Base-by-base conservation (phyloP, 2,329 filamentous ascomycete genomes). In the Alternaria sp. region DNA sequence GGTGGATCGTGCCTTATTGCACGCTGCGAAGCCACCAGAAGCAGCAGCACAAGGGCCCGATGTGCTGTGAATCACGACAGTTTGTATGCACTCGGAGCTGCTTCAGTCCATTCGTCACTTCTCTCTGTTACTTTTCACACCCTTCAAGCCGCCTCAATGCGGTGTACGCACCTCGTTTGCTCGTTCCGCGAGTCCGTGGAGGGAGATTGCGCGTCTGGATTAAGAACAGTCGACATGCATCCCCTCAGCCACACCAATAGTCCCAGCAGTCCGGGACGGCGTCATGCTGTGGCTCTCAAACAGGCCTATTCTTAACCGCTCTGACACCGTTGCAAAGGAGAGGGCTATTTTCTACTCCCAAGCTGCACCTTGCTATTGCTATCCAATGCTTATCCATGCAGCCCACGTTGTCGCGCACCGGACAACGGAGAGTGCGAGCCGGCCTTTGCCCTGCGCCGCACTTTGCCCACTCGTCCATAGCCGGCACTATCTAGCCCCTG, bases 121-220 rank as follows among this genome's bases (percentile, higher is more conserved):
- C 46, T 32, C 43, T 43, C 18, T 22, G 48, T 38, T 25, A 27
- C 28, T 54, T n/a, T 5, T 4, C 11, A 34, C 48, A 22, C 28
- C 38, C 48, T 46, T 27, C 16, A 48, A 14, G 27, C 38, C 48
- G 10, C 16, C 3, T 18, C 20, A 20, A 25, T 10, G 56, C 56
- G 9, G 7, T 27, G 27, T 25, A n/a, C 20, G n/a, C 25, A 38
- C 14, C 18, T n/a, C n/a, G n/a, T 54, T 7, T 34, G 20, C 36
- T 20, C 5, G 22, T 36, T 45, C 28, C 48, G 55, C 48, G n/a
- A 45, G 38, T 51, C 54, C 27, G 54, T 59, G 32, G 44, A 52
- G 57, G 62, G 65, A 67, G 62, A 67, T 67, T 67, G 65, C 59
- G 54, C 49, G 57, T 57, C 60, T 64, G 59, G n/a, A 61, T 61